Base-by-base conservation (phyloP, 768 basidiomycete species). In the Naganishia kalamii region DNA sequence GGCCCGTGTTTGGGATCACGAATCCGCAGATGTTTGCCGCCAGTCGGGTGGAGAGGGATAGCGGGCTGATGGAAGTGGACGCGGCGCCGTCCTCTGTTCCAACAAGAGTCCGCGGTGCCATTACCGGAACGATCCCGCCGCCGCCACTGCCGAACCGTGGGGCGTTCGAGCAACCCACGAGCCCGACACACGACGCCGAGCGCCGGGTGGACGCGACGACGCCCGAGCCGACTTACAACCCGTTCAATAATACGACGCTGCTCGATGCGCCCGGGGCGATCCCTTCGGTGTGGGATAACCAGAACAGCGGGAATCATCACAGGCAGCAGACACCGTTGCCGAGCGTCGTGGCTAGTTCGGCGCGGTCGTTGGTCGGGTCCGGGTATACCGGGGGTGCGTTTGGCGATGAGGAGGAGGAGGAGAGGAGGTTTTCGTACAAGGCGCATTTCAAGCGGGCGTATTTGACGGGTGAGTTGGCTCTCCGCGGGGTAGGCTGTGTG, bases 401-500 rank as follows among this genome's bases (percentile, higher is more conserved):
- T 19, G 32, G 30, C 2, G 33, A 32, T 15, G 51, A 52, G 21
- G 51, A 35, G 8, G 51, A 52, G 29, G 51, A 52, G n/a, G 29
- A 13, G 17, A 1, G 7, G 21, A 61, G 65, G 50, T 84, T 85
- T 68, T 87, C 86, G 0, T 90, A 86, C 78, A 83, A 84, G 65
- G 78, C 80, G 62, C 84, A 88, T 73, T 94, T 91, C 80, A 87
- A 85, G 73, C 76, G 81, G 27, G 86, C 87, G 11, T 90, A 88
- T 72, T 80, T 84, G 15, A 88, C 87, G 32, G 84, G 89, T 89
- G 70, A 66, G 86, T 70, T 4, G 27, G 21, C 33, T 13, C 21
- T 10, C n/a, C 11, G 4, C 30, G 33, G 5, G 7, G 23, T 25
- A 32, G n/a, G 11, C 32, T 30, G 2, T 15, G 23, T 41, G 21